These are phyloP conservation scores for Trypanosoma congolense DNA, from an alignment of 208 protist species.

Conservation along the genomic window DNA sequence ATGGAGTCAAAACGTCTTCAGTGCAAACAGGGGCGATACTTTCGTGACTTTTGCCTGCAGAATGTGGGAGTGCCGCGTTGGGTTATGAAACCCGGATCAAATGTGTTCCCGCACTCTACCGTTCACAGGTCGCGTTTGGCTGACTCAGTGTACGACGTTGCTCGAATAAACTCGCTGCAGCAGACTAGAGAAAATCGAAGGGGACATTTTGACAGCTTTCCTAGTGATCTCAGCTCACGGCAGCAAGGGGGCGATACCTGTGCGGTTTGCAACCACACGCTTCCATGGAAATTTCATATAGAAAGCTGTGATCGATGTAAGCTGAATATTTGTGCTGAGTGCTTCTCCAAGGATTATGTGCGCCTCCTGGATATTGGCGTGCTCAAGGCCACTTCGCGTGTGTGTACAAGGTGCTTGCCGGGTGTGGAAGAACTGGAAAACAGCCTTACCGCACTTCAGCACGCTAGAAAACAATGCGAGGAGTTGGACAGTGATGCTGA, in stretches of 20 bases:
- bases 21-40: conserved; percentile 8
- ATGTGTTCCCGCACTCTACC: conserved; percentile 23
- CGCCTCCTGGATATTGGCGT: conserved; percentile 11
- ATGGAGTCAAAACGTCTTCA: conserved; percentile 26
- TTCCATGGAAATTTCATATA: conserved; percentile 16
- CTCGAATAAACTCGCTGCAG: conserved; percentile 1
- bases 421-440: conserved; percentile 14
- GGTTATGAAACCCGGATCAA: conserved; percentile 16
- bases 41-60: conserved; percentile 20
- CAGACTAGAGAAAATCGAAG: background rate
- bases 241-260: conserved; percentile 9
- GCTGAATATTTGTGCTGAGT: conserved; percentile 20
- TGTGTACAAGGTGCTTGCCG: conserved; percentile 8
- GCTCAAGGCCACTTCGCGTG: background rate
- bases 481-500: conserved; percentile 17
- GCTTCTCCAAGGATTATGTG: conserved; percentile 8
- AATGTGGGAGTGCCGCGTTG: conserved; percentile 22
- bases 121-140: conserved; percentile 14
- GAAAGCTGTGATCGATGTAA: conserved; percentile 21
- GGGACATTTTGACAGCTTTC: background rate
- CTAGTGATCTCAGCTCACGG: background rate
- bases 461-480: conserved; percentile 8
- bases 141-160: conserved; percentile 4
- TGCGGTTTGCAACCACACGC: conserved; percentile 8
- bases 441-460: background rate